These are phyloP conservation scores for Puccinia coronata DNA, from an alignment of 1,284 basidiomycete species.

Conservation along the genomic window DNA sequence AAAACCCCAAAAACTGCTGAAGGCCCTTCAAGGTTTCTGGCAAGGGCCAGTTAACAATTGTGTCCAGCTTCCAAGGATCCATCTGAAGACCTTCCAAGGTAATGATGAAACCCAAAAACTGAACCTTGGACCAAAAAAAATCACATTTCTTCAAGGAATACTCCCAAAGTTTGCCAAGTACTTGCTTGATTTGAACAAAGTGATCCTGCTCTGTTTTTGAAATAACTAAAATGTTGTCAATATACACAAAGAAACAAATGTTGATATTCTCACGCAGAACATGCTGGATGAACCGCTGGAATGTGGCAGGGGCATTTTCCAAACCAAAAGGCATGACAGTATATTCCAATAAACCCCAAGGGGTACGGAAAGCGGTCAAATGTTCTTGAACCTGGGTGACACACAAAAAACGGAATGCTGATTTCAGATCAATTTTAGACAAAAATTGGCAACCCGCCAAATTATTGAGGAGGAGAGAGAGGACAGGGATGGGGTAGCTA, in stretches of 20 bases:
- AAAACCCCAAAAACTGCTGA: slow-evolving; percentile 3
- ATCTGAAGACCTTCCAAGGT: background rate
- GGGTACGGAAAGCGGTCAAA: slow-evolving; percentile 60
- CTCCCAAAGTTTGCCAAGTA: background rate
- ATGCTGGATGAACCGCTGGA: no score
- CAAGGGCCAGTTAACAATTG: background rate
- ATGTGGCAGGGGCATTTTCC: slow-evolving; percentile 61
- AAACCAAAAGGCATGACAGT: slow-evolving; percentile 61
- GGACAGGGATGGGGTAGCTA: no score
- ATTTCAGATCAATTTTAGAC: slow-evolving; percentile 56
- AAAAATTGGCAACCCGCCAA: slow-evolving; percentile 1
- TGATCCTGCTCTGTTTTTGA: slow-evolving; percentile 60
- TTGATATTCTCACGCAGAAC: background rate
- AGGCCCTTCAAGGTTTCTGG: background rate
- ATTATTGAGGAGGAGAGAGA: slow-evolving; percentile 12
- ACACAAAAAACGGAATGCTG: slow-evolving; percentile 56
- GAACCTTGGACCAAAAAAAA: slow-evolving; percentile 3
- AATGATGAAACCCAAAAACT: slow-evolving; percentile 23
- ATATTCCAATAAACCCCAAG: slow-evolving; percentile 60
- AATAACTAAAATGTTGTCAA: no score
- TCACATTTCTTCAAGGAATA: slow-evolving; percentile 13
- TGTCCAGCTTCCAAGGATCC: slow-evolving; percentile 21
- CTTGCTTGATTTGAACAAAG: background rate
- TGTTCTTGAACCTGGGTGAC: slow-evolving; percentile 56
- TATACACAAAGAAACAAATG: no score